Base-by-base conservation (phyloP, 306 rosid species). In the Luffa acutangula region DNA sequence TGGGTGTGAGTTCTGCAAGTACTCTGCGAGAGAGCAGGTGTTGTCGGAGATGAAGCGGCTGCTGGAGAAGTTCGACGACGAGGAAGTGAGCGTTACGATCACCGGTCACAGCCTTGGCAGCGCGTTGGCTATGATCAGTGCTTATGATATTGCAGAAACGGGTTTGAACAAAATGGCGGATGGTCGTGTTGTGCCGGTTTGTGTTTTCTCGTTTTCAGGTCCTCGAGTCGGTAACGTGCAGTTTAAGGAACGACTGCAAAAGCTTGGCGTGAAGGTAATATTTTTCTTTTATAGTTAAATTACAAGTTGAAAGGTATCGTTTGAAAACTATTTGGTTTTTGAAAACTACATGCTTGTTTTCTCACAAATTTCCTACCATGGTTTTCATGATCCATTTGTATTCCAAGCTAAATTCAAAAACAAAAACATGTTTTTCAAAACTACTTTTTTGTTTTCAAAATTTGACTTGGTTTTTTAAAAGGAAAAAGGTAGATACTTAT, bases 81-180 rank as follows among this genome's bases (percentile, higher is more conserved):
- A 93, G 82, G 93, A 91, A 36, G 17, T 91, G 25, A 93, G 97
- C 81, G 79, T 93, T 9, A 91, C 97, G 3, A 78, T 93, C 1
- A 91, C 94, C 0, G 97, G 97, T 3, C 97, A 93, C 36, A 91
- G 96, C 14, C 82, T 93, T 13, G 96, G 97, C n/a, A 78, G 90
- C 4, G 96, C 96, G 6, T 78, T 93, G 84, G 97, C 91, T 0
- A 80, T 83, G 8, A 49, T 93, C 45, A 93, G 94, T 69, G 94
- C 89, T 3, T 91, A 91, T 2, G 97, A 93, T 49, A 83, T 93
- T 9, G 89, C 64, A 0, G 97, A 91, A 58, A 89, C 88, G 3
- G 97, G 94, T 7, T 8, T 87, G 77, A 89, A 87, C 4, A 87
- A 73, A 59, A 37, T 13, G 65, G 15, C 45, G 12, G 89, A 87